Evolutionary conservation across 176 grass and related monocot genomes (phyloP).

Genomic region (Rhynchospora breviuscula): DNA sequence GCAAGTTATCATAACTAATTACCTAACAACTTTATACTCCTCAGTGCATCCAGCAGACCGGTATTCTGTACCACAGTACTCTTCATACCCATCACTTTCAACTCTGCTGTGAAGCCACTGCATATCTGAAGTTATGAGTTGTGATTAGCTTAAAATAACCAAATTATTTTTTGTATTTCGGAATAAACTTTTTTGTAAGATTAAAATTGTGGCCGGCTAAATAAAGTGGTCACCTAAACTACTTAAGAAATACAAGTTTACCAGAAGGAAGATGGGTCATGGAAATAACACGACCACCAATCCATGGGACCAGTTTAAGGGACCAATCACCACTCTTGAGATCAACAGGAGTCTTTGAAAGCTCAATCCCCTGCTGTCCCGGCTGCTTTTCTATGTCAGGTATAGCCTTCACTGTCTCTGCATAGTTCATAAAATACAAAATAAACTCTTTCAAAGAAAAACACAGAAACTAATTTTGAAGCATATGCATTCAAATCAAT

Average conservation of each 20-base stretch:
- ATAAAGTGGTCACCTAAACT: not conserved
- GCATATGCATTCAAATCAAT: not conserved
- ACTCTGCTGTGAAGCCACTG: conserved; percentile 95
- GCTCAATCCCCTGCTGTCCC: conserved; percentile 56
- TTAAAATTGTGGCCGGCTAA: not conserved
- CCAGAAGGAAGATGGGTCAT: conserved; percentile 88
- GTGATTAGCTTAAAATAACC: not conserved
- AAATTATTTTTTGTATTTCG: not conserved
- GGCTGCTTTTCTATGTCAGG: conserved; percentile 50
- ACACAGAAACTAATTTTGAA: not conserved
- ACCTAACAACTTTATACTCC: conserved; percentile 67
- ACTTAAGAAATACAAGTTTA: conserved; percentile 29
- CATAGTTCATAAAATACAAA: conserved; percentile 14
- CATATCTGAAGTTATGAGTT: conserved; percentile 38
- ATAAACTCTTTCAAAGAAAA: not conserved
- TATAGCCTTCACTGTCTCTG: conserved; percentile 61
- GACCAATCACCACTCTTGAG: conserved; percentile 77
- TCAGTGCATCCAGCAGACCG: conserved; percentile 95
- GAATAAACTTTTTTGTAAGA: not conserved
- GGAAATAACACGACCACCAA: conserved; percentile 84
- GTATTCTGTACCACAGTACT: conserved; percentile 84
- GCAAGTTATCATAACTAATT: not conserved
- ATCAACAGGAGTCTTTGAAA: conserved; percentile 79
- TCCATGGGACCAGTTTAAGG: conserved; percentile 86
- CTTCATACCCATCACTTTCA: conserved; percentile 92